Evolutionary conservation across 1,284 basidiomycete species (phyloP), one percentile per base, ranked within the genome.

Genomic region (Fomitopsis pinicola): DNA sequence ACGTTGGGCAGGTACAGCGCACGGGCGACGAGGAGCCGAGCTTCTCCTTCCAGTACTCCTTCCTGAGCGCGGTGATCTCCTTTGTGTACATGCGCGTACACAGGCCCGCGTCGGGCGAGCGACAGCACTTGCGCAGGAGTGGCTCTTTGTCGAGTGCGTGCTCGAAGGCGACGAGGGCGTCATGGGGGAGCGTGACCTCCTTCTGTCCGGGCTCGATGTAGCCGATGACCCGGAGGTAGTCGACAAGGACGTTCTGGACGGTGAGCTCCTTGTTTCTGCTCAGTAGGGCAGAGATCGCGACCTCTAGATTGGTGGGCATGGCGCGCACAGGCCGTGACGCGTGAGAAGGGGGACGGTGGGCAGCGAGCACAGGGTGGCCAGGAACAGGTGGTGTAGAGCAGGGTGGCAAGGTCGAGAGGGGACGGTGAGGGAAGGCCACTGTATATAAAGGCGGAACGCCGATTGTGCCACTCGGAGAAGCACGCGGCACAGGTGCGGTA

Each of bases 101-200:
- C 2, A 48, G 35, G 10, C 42, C 57, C 17, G 52, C 52, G 35
- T 54, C 36, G 33, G 35, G 52, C 15, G 45, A 10, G 44, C 17
- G 28, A 36, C 42, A 30, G n/a, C 12, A 17, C 22, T n/a, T 58
- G 59, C 52, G 46, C 4, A 62, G 59, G 15, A 57, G 36, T 10
- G 68, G 68, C 58, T 67, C 61, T 55, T 69, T 69, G 59, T 69
- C 68, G 28, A 69, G 64, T 14, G 68, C 68, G 58, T 67, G 68
- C 46, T 69, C 68, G 64, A 70, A 69, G n/a, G 67, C 63, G 53
- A 62, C 45, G 35, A 70, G 57, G n/a, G 69, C 66, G 59, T 65
- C 66, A 30, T 63, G 56, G 30, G 62, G 42, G 50, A 62, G 58
- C 46, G 46, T 33, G 15, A 44, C 42, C 46, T 52, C 57, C 58